Conservation (phyloP, 345 rosid species). For the Noccaea bulbosa region DNA sequence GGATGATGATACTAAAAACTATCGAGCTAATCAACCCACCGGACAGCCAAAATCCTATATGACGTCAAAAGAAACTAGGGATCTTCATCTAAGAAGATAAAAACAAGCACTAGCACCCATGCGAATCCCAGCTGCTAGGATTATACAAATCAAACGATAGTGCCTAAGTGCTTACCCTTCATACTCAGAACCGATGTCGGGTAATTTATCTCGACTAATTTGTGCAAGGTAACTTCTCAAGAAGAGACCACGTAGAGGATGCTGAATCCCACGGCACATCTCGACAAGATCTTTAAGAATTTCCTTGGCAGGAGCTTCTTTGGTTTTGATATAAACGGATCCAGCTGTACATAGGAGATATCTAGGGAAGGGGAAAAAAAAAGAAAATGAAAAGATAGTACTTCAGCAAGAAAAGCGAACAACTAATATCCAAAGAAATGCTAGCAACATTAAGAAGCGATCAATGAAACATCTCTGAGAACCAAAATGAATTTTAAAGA, state of each 20-base stretch:
- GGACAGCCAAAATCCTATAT: slow-evolving; percentile 13
- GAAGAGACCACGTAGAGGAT: slow-evolving; percentile 98
- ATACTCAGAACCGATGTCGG: slow-evolving; percentile 91
- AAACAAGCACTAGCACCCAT: not conserved
- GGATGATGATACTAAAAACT: not conserved
- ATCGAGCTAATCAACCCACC: not conserved
- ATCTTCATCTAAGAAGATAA: slow-evolving; percentile 7
- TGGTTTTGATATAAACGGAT: slow-evolving; percentile 91
- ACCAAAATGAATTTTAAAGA: slow-evolving; percentile 5
- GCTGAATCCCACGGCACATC: slow-evolving; percentile 99
- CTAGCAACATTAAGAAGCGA: not conserved
- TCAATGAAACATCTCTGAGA: slow-evolving; percentile 14
- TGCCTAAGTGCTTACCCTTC: slow-evolving; percentile 78
- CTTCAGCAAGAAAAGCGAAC: not conserved
- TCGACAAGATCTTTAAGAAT: slow-evolving; percentile 98
- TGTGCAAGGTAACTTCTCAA: slow-evolving; percentile 97
- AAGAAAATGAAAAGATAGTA: slow-evolving; percentile 5
- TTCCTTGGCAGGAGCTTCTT: slow-evolving; percentile 99
- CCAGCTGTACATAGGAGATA: slow-evolving; percentile 98
- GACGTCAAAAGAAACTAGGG: slow-evolving; percentile 9
- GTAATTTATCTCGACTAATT: slow-evolving; percentile 94
- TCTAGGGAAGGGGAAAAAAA: slow-evolving; percentile 48
- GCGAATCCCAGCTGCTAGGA: not conserved
- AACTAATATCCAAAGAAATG: not conserved
- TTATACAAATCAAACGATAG: slow-evolving; percentile 6